Evolutionary conservation across 441 rosid species (phyloP), one percentile per base, ranked within the genome.

Genomic region (Lepidium campestre): DNA sequence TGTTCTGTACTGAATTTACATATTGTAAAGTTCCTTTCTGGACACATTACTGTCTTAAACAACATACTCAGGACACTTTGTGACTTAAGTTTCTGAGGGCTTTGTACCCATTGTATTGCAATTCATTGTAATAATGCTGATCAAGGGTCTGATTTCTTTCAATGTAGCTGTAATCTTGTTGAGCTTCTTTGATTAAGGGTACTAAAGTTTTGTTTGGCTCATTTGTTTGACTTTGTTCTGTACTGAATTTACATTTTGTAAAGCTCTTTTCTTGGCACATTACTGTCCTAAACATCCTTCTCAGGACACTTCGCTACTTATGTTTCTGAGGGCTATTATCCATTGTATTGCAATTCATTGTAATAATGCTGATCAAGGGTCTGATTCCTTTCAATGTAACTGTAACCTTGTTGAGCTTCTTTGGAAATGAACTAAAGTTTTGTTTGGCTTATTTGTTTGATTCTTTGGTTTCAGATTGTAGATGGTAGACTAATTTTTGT

Each of bases 401-500:
- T 7, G 14, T 20, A 17, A 37, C 3, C 31, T 23, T 14, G 6
- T 29, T 45, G 20, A 57, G 31, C 25, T 41, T 53, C 27, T 55
- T 37, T 0, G 15, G 13, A 7, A 15, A 6, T 23, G 12, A 2
- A 1, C 18, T 32, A 17, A 55, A 18, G 14, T 31, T 46, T 9
- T 34, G 14, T n/a, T n/a, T 39, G 36, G 1, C 7, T 85, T 68
- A 25, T 17, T 9, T 46, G 34, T n/a, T 9, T 50, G 36, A 1
- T 11, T 86, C 72, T 25, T 17, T 54, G 18, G 60, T 46, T 29
- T 22, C 71, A 81, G 87, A 77, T 85, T 17, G 77, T 85, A 15
- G 59, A 71, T 22, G 82, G 83, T 41, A 79, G 85, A 74, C 62
- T 81, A 52, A 80, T 83, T 23, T 85, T 83, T 49, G 86, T 81